These are phyloP conservation scores for Eutrema heterophyllum DNA, from an alignment of 345 rosid genomes.

Conservation along the genomic window DNA sequence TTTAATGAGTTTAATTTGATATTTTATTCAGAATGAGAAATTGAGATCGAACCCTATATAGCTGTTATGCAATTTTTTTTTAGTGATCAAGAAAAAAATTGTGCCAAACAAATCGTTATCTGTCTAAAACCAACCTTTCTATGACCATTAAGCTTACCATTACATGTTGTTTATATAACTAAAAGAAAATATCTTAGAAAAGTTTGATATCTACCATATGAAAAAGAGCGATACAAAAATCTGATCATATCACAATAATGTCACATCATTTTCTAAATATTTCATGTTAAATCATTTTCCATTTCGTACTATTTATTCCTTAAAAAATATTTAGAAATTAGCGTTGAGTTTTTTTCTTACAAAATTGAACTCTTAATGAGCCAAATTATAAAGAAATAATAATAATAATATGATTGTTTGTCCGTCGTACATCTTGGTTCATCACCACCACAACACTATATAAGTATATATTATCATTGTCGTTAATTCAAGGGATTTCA, in stretches of 20 bases:
- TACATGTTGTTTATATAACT: neutral
- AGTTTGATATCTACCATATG: neutral
- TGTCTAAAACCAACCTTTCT: neutral
- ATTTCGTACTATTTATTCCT: neutral
- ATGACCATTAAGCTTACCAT: neutral
- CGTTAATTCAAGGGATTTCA: neutral
- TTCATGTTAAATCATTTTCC: neutral
- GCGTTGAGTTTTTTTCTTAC: neutral
- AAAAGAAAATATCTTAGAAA: neutral
- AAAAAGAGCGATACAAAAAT: neutral
- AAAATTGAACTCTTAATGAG: neutral
- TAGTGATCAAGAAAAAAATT: neutral
- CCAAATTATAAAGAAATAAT: neutral
- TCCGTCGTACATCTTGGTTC: neutral
- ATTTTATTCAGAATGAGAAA: neutral
- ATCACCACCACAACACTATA: neutral
- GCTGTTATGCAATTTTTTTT: neutral
- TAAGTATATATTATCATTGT: no score
- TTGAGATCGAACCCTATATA: neutral
- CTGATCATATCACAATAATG: constrained; percentile 2
- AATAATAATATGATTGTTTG: neutral
- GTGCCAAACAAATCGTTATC: neutral
- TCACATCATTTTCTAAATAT: neutral
- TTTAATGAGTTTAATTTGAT: neutral
- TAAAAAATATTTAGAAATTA: neutral